phyloP scores from a whole-genome alignment of 108 stramenopile genomes.

The Discostella pseudostelligera region DNA sequence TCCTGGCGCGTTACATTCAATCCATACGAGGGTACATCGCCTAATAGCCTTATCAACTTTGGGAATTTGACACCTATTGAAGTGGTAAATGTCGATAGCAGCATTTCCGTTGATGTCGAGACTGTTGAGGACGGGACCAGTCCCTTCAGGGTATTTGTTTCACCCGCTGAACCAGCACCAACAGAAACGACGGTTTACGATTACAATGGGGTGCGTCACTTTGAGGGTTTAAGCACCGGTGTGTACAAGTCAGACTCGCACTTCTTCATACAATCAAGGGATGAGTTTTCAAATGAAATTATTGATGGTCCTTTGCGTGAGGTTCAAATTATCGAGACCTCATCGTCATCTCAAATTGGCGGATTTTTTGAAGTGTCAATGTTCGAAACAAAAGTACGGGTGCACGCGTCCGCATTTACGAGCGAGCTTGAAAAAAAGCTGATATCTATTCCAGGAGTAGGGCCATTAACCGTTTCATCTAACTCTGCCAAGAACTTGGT shows the following conservation, averaged over 20 bases:
- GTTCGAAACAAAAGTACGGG: constrained; percentile 17
- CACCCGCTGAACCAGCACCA: constrained; percentile 33
- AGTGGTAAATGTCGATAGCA: constrained; percentile 4
- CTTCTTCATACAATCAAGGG: constrained; percentile 63
- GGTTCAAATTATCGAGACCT: constrained; percentile 70
- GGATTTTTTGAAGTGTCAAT: constrained; percentile 57
- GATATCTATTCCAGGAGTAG: constrained; percentile 57
- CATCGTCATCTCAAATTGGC: constrained; percentile 28
- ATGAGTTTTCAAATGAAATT: constrained; percentile 56
- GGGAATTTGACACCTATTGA: constrained; percentile 26
- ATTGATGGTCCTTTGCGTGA: constrained; percentile 50
- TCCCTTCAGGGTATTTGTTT: constrained; percentile 57
- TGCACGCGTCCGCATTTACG: constrained; percentile 35
- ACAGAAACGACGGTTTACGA: constrained; percentile 48
- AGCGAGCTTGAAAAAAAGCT: constrained; percentile 54
- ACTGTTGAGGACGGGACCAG: constrained; percentile 27
- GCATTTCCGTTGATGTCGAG: constrained; percentile 24
- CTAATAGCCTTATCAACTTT: constrained; percentile 31
- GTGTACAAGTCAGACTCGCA: constrained; percentile 38
- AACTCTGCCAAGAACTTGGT: constrained; percentile 48
- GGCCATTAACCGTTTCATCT: constrained; percentile 56
- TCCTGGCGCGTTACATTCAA: constrained; percentile 34
- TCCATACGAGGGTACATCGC: constrained; percentile 26
- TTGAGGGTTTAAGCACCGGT: constrained; percentile 55
- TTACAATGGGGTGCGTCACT: constrained; percentile 30